phyloP scores from a whole-genome alignment of 2,329 filamentous ascomycete species.

The Dothideomycetes sp. region DNA sequence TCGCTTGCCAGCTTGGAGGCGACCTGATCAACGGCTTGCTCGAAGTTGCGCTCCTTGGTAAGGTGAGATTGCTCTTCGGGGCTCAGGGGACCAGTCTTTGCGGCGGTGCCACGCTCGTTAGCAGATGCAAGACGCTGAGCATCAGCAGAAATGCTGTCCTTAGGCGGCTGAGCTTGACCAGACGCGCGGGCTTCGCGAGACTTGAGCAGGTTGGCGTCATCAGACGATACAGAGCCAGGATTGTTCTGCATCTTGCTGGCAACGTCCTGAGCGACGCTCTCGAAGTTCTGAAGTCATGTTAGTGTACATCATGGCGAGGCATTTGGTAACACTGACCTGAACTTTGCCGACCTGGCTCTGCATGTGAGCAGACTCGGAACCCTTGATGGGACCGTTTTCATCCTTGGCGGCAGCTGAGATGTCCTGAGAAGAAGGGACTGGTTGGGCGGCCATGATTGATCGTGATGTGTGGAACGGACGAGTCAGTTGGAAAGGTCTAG shows the following conservation, averaged over 20 bases:
- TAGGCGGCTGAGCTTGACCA: constrained; percentile 21
- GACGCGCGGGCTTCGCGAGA: constrained; percentile 31
- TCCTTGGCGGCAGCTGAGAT: constrained; percentile 27
- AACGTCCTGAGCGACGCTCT: constrained; percentile 23
- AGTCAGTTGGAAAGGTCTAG: background rate
- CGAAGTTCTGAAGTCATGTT: constrained; percentile 18
- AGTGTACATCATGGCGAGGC: background rate
- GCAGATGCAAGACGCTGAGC: constrained; percentile 33
- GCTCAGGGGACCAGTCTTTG: constrained; percentile 15
- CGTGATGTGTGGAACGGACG: constrained; percentile 11
- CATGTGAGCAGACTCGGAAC: constrained; percentile 26
- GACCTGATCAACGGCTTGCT: constrained; percentile 23
- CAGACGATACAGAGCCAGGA: constrained; percentile 26
- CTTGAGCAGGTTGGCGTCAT: constrained; percentile 33
- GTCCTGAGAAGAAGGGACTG: constrained; percentile 16
- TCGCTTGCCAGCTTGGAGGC: constrained; percentile 27
- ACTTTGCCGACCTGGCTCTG: constrained; percentile 25
- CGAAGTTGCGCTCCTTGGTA: constrained; percentile 26
- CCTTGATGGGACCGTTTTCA: constrained; percentile 26
- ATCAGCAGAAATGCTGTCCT: constrained; percentile 28
- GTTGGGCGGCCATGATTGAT: constrained; percentile 7
- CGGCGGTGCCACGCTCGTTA: constrained; percentile 20
- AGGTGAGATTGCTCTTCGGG: constrained; percentile 24
- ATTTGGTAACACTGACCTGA: constrained; percentile 4
- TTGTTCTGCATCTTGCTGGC: constrained; percentile 22